These are phyloP conservation scores for Wickerhamiella alocasiicola DNA, from an alignment of 805 yeast species.

Conservation along the genomic window DNA sequence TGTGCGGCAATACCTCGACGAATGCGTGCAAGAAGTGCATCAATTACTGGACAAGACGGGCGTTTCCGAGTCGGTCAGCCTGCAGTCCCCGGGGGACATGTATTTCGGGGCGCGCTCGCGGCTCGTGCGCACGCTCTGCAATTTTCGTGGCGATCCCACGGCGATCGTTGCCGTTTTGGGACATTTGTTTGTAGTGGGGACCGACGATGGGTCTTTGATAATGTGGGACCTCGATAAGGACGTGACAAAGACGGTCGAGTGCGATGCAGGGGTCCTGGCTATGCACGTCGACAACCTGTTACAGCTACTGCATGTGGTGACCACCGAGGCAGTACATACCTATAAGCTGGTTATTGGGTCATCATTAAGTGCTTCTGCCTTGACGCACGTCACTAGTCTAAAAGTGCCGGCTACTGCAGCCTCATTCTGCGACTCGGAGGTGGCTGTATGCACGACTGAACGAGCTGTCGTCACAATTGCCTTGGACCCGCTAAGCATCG, in stretches of 20 bases:
- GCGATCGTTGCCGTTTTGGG: conserved; percentile 10
- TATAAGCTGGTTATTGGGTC: background rate
- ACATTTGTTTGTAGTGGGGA: conserved; percentile 15
- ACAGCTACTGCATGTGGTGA: background rate
- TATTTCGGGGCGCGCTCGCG: conserved; percentile 8
- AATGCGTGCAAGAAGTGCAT: conserved; percentile 29
- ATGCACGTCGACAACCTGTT: background rate
- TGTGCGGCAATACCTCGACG: conserved; percentile 22
- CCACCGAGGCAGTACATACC: background rate
- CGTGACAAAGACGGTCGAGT: background rate
- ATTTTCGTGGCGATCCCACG: conserved; percentile 16
- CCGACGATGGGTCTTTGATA: conserved; percentile 17
- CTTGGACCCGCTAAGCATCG: background rate
- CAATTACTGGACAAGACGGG: conserved; percentile 22
- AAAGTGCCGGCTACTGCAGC: background rate
- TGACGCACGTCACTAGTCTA: no score
- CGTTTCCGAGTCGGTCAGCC: conserved; percentile 1
- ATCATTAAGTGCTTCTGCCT: background rate
- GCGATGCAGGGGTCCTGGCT: background rate
- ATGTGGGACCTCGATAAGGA: conserved; percentile 13
- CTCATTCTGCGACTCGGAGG: background rate
- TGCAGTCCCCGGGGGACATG: background rate
- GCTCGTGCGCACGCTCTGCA: conserved; percentile 16
- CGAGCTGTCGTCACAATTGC: background rate
- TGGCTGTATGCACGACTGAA: conserved; percentile 4